phyloP scores from a whole-genome alignment of 352 stramenopile species.

The Blastocystis hominis region DNA sequence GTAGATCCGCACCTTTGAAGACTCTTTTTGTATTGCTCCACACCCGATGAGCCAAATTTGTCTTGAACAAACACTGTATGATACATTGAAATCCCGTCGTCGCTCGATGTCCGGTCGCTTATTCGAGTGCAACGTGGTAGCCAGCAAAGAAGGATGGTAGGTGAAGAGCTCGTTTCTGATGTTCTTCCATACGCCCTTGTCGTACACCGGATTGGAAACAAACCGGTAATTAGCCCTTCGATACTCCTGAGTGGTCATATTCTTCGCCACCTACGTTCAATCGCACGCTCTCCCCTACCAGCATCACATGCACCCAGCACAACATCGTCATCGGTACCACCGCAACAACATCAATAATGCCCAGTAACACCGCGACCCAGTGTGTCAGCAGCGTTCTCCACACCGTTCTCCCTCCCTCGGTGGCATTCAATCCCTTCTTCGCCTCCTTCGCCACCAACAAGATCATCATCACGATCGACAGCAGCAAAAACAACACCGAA shows the following conservation, averaged over 20 bases:
- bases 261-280: background rate
- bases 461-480: background rate
- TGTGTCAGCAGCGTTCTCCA: background rate
- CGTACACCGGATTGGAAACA: conserved; percentile 10
- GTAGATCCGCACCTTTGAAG: no score
- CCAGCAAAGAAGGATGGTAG: conserved; percentile 10
- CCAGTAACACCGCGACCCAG: background rate
- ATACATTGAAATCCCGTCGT: background rate
- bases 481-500: background rate
- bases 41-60: background rate
- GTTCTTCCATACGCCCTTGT: conserved; percentile 39
- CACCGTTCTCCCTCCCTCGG: background rate
- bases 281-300: background rate
- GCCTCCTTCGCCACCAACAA: background rate
- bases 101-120: background rate
- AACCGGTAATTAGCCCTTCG: background rate
- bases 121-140: background rate
- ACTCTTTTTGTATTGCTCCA: background rate
- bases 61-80: conserved; percentile 2
- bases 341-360: background rate
- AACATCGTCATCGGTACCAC: background rate
- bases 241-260: conserved; percentile 37
- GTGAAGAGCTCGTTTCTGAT: conserved; percentile 1
- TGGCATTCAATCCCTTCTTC: background rate
- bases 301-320: conserved; percentile 45